Conservation (phyloP, 306 rosid genomes). For the Sechiopsis laciniata region DNA sequence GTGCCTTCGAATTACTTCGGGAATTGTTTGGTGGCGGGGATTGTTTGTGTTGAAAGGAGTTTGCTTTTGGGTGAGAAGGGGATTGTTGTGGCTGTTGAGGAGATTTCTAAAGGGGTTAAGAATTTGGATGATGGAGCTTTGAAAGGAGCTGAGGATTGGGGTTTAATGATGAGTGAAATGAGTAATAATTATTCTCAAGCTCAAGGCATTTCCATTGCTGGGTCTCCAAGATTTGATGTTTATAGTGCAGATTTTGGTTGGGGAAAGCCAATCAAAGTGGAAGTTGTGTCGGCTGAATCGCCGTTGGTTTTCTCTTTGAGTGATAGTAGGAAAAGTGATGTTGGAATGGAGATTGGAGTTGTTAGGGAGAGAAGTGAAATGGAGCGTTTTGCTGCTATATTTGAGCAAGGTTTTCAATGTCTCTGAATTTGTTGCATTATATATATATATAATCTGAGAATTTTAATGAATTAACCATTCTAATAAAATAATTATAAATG, state of each 20-base stretch:
- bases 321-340: neutral
- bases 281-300: neutral
- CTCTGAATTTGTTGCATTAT: neutral
- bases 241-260: neutral
- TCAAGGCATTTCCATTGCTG: conserved; percentile 7
- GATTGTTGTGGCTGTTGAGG: conserved; percentile 18
- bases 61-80: conserved; percentile 28
- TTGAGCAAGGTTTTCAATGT: neutral
- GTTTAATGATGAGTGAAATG: neutral
- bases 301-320: neutral
- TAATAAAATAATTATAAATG: too few species aligned
- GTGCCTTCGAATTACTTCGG: conserved; percentile 4
- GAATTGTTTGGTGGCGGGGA: neutral
- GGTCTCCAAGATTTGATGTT: neutral
- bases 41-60: neutral
- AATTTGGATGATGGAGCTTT: conserved; percentile 17
- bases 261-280: conserved; percentile 7
- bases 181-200: neutral
- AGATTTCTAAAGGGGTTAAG: conserved; percentile 21
- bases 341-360: neutral
- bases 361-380: neutral
- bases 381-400: neutral
- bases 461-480: too few species aligned
- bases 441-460: too few species aligned
- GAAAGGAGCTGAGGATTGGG: conserved; percentile 20